Percentiles rank a stretch among this genome's conserved stretches.
These are phyloP conservation scores for Geosiphon pyriformis DNA, from an alignment of 192 early-diverging fungal genomes.

Conservation along the genomic window DNA sequence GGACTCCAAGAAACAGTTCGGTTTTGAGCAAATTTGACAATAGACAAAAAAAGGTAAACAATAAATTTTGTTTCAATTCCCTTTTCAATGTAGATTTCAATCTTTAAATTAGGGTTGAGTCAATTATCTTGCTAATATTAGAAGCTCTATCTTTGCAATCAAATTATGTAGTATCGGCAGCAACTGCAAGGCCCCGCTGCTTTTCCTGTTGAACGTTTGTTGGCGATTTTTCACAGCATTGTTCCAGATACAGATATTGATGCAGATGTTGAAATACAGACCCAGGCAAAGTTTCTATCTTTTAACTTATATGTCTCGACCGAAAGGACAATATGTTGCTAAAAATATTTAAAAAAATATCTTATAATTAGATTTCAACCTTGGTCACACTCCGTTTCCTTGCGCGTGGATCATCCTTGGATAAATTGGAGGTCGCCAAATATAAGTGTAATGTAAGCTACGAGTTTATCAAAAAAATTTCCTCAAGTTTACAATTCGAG, in stretches of 20 bases:
- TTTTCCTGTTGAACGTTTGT: conserved; percentile 93
- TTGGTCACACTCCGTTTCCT: conserved; percentile 74
- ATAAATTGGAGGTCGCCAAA: conserved; percentile 76
- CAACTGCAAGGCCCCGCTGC: conserved; percentile 87
- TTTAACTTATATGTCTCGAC: too few relatives aligned
- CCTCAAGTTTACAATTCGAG: conserved; percentile 78
- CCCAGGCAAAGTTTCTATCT: conserved; percentile 37
- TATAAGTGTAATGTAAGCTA: conserved; percentile 87
- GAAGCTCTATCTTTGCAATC: too few relatives aligned
- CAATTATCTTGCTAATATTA: too few relatives aligned
- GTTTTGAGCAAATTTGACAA: conserved; percentile 30
- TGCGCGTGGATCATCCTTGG: conserved; percentile 60
- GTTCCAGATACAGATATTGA: conserved; percentile 67
- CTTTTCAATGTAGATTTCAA: too few relatives aligned
- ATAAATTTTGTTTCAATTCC: too few relatives aligned
- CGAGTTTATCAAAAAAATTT: conserved; percentile 68
- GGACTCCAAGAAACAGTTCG: conserved; percentile 43
- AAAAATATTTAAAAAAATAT: conserved; percentile 10
- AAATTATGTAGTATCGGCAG: conserved; percentile 52
- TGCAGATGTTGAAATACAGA: conserved; percentile 68
- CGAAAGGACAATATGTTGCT: too few relatives aligned
- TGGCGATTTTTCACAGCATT: conserved; percentile 94
- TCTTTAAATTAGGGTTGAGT: too few relatives aligned
- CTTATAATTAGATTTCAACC: conserved; percentile 62
- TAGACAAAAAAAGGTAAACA: conserved; percentile 29